phyloP scores from a whole-genome alignment of 176 grass and related monocot species.

The Oryza nivara region DNA sequence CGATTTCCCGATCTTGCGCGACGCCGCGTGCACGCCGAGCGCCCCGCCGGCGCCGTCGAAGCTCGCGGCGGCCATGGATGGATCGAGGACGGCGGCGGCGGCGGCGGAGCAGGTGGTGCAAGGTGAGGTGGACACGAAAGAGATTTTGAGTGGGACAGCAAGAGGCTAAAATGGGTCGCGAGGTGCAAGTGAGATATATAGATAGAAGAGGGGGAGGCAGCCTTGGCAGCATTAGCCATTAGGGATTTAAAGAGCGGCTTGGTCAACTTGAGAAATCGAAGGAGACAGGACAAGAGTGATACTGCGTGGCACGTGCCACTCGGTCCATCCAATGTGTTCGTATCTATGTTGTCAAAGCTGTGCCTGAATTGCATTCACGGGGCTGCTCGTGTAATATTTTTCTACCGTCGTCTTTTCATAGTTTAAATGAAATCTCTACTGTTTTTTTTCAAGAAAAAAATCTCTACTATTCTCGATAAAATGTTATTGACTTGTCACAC shows the following conservation, averaged over 20 bases:
- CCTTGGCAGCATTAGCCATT: constrained; percentile 11
- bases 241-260: not conserved
- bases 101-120: constrained; percentile 27
- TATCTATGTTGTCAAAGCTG: not conserved
- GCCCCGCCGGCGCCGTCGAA: constrained; percentile 6
- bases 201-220: not conserved
- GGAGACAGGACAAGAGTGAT: not conserved
- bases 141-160: constrained; percentile 39
- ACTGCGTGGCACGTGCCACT: constrained; percentile 37
- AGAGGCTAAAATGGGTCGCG: constrained; percentile 44
- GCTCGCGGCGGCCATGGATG: constrained; percentile 47
- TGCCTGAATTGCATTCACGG: not conserved
- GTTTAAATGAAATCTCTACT: too few species aligned
- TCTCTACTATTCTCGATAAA: too few species aligned
- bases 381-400: too few species aligned
- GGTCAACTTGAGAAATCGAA: constrained; percentile 34
- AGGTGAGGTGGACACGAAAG: constrained; percentile 37
- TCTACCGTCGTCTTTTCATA: too few species aligned
- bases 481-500: too few species aligned
- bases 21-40: constrained; percentile 57
- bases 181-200: constrained; percentile 33
- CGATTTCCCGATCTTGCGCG: constrained; percentile 71
- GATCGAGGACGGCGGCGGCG: not conserved
- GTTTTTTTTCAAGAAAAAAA: too few species aligned
- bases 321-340: constrained; percentile 32